Evolutionary conservation across 164 flowering plant genomes (phyloP).

Genomic region (Pachysandra terminalis): DNA sequence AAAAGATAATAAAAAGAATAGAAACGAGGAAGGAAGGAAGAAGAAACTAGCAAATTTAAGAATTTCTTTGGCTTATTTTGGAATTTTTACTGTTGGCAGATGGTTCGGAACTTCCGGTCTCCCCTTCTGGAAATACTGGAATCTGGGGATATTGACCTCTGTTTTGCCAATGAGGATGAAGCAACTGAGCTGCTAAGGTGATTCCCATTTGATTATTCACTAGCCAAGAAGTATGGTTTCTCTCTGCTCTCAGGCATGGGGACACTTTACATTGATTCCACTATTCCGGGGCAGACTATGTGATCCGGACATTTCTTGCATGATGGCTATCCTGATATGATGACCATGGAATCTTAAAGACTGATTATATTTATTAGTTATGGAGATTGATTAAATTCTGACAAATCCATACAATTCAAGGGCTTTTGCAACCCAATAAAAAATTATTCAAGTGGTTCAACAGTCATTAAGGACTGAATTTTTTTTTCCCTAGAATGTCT

Average conservation of each 20-base stretch:
- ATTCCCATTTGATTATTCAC: slow-evolving; percentile 6
- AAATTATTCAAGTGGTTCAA: not conserved
- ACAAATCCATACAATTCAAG: not conserved
- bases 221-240: not conserved
- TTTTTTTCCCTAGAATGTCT: not conserved
- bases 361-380: not conserved
- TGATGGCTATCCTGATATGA: not conserved
- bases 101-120: slow-evolving; percentile 73
- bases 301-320: not conserved
- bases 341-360: not conserved
- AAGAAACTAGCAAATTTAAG: not conserved
- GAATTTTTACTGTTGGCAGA: slow-evolving; percentile 38
- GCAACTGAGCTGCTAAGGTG: slow-evolving; percentile 85
- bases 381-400: not conserved
- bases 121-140: slow-evolving; percentile 67
- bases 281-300: not conserved
- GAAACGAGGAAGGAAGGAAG: not conserved
- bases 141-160: slow-evolving; percentile 82
- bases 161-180: slow-evolving; percentile 99
- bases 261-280: not conserved
- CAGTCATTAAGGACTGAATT: not conserved
- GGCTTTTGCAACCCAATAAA: not conserved
- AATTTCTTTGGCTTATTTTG: not conserved
- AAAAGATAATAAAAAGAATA: no score
- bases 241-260: not conserved